These are phyloP conservation scores for Mortierella polycephala DNA, from an alignment of 371 early-diverging fungal genomes.

Conservation along the genomic window DNA sequence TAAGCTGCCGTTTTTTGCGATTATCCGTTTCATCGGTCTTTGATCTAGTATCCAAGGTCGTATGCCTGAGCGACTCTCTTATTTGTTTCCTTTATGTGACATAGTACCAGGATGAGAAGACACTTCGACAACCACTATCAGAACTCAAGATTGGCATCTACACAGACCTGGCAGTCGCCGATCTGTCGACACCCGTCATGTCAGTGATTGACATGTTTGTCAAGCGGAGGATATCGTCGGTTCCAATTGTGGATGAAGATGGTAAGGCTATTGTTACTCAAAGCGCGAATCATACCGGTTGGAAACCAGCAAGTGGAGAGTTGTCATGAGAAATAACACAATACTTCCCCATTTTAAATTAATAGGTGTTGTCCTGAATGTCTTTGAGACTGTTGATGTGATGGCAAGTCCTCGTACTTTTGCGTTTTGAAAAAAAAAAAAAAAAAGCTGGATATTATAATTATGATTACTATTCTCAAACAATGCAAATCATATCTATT, in stretches of 20 bases:
- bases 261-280: constrained; percentile 53
- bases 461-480: no score
- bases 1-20: constrained; percentile 51
- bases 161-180: constrained; percentile 79
- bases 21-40: not conserved
- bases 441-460: no score
- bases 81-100: constrained; percentile 12
- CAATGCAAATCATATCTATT: not conserved
- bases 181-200: constrained; percentile 84
- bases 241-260: constrained; percentile 92
- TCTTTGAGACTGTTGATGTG: constrained; percentile 95
- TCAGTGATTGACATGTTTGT: constrained; percentile 91
- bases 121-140: constrained; percentile 73
- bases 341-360: not conserved
- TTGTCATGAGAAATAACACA: no score
- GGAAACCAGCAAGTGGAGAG: no score
- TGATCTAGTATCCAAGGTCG: no score
- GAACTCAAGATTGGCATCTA: constrained; percentile 90
- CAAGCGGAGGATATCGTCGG: constrained; percentile 85
- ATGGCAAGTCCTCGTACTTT: constrained; percentile 65
- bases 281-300: no score
- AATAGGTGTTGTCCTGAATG: constrained; percentile 84
- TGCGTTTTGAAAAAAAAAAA: not conserved
- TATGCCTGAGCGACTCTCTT: not conserved
- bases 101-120: constrained; percentile 73